These are phyloP conservation scores for Candida pini DNA, from an alignment of 805 yeast species.

Conservation along the genomic window DNA sequence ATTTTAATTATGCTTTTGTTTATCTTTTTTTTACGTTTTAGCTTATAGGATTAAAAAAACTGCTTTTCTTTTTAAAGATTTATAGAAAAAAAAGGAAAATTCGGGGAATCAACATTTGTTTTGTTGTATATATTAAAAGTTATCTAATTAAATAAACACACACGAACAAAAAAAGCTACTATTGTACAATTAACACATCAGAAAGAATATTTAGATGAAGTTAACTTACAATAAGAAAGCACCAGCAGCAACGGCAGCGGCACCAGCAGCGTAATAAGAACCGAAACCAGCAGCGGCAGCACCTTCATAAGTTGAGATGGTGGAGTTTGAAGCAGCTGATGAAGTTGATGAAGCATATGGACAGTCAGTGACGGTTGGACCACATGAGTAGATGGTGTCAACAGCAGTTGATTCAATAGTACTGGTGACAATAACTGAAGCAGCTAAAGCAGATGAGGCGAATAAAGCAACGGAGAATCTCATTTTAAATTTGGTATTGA, in stretches of 20 bases:
- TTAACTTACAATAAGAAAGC: slow-evolving; percentile 25
- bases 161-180: background rate
- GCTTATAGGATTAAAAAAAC: too few relatives aligned
- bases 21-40: background rate
- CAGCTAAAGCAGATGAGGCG: slow-evolving; percentile 34
- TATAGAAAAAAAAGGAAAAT: too few relatives aligned
- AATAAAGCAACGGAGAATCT: slow-evolving; percentile 39
- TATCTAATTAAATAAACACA: background rate
- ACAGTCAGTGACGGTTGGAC: slow-evolving; percentile 30
- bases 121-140: too few relatives aligned
- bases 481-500: slow-evolving; percentile 29
- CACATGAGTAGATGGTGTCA: slow-evolving; percentile 36
- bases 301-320: slow-evolving; percentile 28
- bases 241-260: slow-evolving; percentile 29
- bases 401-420: slow-evolving; percentile 32
- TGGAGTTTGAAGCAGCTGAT: slow-evolving; percentile 23
- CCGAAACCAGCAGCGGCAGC: slow-evolving; percentile 26
- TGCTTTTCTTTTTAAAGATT: too few relatives aligned
- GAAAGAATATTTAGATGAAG: background rate
- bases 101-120: too few relatives aligned
- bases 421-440: slow-evolving; percentile 25
- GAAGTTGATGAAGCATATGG: slow-evolving; percentile 13
- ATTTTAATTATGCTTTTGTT: background rate
- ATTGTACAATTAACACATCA: too few relatives aligned
- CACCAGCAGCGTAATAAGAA: slow-evolving; percentile 25